phyloP scores from a whole-genome alignment of 1,284 basidiomycete genomes.

The Ustanciosporium gigantosporum region DNA sequence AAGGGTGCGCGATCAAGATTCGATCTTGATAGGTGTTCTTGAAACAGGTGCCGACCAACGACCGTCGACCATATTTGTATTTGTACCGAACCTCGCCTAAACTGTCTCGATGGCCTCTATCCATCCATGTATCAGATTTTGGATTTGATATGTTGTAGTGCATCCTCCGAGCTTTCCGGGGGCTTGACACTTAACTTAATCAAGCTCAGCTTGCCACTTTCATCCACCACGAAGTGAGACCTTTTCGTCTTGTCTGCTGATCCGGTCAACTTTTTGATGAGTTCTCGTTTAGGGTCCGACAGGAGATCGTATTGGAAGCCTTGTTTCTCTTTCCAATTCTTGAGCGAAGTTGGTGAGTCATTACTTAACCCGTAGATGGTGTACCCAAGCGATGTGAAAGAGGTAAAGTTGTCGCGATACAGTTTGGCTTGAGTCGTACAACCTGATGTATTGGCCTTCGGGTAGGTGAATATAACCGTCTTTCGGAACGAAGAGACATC shows the following conservation, averaged over 20 bases:
- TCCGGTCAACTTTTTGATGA: constrained; percentile 82
- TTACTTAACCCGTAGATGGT: constrained; percentile 83
- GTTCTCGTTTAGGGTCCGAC: constrained; percentile 78
- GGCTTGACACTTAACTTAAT: constrained; percentile 46
- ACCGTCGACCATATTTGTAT: too few species aligned
- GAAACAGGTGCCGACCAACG: too few species aligned
- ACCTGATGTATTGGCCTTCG: constrained; percentile 45
- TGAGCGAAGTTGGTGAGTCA: constrained; percentile 76
- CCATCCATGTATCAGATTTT: too few species aligned
- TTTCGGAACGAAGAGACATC: constrained; percentile 10
- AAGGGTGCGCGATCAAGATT: constrained; percentile 12
- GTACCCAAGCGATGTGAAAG: constrained; percentile 73
- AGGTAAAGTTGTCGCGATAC: constrained; percentile 75
- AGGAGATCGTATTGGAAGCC: constrained; percentile 80
- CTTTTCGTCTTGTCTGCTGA: constrained; percentile 70
- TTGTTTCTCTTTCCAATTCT: constrained; percentile 66
- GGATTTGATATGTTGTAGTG: constrained; percentile 14
- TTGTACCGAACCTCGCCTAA: too few species aligned
- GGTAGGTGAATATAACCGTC: constrained; percentile 41
- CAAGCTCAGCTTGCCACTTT: constrained; percentile 36
- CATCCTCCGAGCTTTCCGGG: constrained; percentile 12
- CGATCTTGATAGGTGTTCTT: too few species aligned
- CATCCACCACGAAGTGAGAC: constrained; percentile 54
- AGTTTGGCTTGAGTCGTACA: constrained; percentile 52
- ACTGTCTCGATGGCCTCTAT: too few species aligned